These are phyloP conservation scores for Urochloa ruziziensis DNA, from an alignment of 176 grass and related monocot genomes.

Conservation along the genomic window DNA sequence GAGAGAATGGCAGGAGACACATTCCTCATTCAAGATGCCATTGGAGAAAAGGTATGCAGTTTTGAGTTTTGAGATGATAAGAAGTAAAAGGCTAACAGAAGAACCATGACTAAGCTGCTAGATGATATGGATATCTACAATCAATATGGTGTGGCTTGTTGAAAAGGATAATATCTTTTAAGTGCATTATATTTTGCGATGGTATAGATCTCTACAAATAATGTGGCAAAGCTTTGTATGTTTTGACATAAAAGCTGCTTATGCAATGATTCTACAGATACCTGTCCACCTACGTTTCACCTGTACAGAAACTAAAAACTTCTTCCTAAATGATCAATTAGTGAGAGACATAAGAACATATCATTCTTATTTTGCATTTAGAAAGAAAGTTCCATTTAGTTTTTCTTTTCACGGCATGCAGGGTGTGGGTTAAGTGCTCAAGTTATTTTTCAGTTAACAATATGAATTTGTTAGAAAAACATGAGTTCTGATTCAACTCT, in stretches of 20 bases:
- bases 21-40: slow-evolving; percentile 52
- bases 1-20: slow-evolving; percentile 51
- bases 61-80: not conserved
- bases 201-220: not conserved
- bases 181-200: not conserved
- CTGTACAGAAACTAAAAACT: not conserved
- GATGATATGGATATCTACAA: not conserved
- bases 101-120: not conserved
- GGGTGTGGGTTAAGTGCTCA: not conserved
- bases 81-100: not conserved
- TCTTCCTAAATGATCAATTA: not conserved
- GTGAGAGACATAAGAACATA: not conserved
- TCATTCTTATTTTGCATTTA: not conserved
- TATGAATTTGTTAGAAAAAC: not conserved
- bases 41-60: slow-evolving; percentile 42
- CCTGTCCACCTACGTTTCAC: not conserved
- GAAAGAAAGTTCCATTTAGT: not conserved
- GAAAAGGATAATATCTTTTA: not conserved
- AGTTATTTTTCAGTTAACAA: not conserved
- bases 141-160: not conserved
- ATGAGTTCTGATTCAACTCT: not conserved
- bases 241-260: not conserved
- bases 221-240: not conserved
- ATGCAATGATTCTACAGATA: not conserved
- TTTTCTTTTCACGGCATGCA: not conserved